Evolutionary conservation across 352 stramenopile genomes (phyloP).

Genomic region (Thalassiosira mediterranea): DNA sequence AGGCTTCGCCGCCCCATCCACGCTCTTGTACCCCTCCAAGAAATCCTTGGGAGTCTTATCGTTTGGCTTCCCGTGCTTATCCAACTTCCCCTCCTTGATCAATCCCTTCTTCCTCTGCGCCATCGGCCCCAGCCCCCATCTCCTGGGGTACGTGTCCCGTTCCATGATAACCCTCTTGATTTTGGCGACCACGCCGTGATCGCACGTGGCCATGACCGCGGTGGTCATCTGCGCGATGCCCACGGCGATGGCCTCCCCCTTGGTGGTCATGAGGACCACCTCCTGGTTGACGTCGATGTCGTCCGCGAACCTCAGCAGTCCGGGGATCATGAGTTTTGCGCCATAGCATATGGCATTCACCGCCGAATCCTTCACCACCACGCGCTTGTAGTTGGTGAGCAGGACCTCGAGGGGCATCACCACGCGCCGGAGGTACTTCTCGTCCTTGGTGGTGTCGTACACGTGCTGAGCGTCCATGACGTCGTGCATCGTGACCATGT

Average conservation of each 20-base stretch:
- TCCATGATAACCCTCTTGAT: slow-evolving; percentile 99
- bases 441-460: slow-evolving; percentile 99
- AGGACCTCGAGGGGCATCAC: slow-evolving; percentile 98
- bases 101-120: slow-evolving; percentile 99
- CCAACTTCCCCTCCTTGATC: slow-evolving; percentile 91
- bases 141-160: slow-evolving; percentile 98
- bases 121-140: slow-evolving; percentile 98
- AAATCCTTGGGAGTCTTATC: slow-evolving; percentile 89
- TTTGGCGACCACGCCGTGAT: slow-evolving; percentile 99
- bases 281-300: slow-evolving; percentile 99
- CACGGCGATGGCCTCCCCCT: slow-evolving; percentile 99
- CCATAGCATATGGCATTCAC: slow-evolving; percentile 99
- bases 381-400: slow-evolving; percentile 98
- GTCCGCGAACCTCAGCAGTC: slow-evolving; percentile 98
- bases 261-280: slow-evolving; percentile 99
- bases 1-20: slow-evolving; percentile 61
- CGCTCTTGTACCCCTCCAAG: slow-evolving; percentile 85
- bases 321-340: slow-evolving; percentile 99
- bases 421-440: slow-evolving; percentile 97
- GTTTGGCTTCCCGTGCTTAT: slow-evolving; percentile 91
- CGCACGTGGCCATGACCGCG: slow-evolving; percentile 98
- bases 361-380: slow-evolving; percentile 99
- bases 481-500: slow-evolving; percentile 99
- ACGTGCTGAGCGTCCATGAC: slow-evolving; percentile 99
- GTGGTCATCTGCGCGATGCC: slow-evolving; percentile 99